Percentiles rank a stretch among this genome's conserved stretches.
Conservation (phyloP, 225 moss, liverwort and hornwort species). For the Antitrichia curtipendula region DNA sequence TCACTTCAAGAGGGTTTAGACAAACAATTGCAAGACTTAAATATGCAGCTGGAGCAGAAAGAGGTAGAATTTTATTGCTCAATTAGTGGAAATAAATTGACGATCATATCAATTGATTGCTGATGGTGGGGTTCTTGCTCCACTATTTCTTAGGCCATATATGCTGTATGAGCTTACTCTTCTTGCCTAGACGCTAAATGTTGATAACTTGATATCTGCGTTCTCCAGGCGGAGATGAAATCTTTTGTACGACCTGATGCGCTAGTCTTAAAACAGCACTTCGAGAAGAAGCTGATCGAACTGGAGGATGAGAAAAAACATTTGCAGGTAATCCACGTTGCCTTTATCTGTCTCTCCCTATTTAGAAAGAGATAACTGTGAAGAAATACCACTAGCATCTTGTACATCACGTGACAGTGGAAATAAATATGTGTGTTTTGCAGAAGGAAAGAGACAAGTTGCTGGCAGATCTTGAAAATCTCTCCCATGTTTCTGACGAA, state of each 20-base stretch:
- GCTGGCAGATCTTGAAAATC: slow-evolving; percentile 53
- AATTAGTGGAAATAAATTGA: neutral
- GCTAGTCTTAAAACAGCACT: slow-evolving; percentile 72
- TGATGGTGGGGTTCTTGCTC: neutral
- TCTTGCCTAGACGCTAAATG: neutral
- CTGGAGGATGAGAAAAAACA: slow-evolving; percentile 80
- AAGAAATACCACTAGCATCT: neutral
- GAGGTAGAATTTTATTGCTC: slow-evolving; percentile 28
- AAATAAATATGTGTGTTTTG: neutral
- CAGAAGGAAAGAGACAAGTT: slow-evolving; percentile 71
- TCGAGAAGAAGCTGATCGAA: slow-evolving; percentile 73
- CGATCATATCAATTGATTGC: neutral
- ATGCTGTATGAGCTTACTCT: neutral
- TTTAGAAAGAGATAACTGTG: neutral
- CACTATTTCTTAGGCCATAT: neutral
- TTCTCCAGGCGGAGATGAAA: slow-evolving; percentile 87
- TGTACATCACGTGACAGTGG: neutral
- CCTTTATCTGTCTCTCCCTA: neutral
- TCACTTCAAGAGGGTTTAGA: slow-evolving; percentile 65
- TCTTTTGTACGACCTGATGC: slow-evolving; percentile 53
- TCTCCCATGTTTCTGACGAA: slow-evolving; percentile 67
- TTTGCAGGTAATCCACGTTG: slow-evolving; percentile 43
- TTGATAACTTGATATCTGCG: neutral
- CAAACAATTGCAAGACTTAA: slow-evolving; percentile 73
- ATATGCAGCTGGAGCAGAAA: slow-evolving; percentile 69